Percentiles rank a stretch among this genome's conserved stretches.
phyloP scores from a whole-genome alignment of 306 rosid genomes.

The Lathyrus aphaca region DNA sequence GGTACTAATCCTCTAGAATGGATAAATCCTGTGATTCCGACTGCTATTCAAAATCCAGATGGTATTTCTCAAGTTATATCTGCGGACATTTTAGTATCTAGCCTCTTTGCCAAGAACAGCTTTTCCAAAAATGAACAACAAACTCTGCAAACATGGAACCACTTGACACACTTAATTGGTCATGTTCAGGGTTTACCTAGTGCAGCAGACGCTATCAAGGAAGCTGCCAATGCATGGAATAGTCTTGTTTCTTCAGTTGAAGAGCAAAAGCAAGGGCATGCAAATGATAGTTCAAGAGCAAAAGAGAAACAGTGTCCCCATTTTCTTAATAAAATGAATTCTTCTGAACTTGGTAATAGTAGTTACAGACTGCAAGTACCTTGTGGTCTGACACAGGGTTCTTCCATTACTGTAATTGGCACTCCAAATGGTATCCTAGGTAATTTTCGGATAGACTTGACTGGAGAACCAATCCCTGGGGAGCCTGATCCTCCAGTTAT shows the following conservation, averaged over 20 bases:
- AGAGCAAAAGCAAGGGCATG: slow-evolving; percentile 57
- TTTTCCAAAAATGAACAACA: slow-evolving; percentile 64
- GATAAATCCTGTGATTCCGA: slow-evolving; percentile 64
- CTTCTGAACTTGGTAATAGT: slow-evolving; percentile 58
- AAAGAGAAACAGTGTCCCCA: slow-evolving; percentile 95
- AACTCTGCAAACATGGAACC: slow-evolving; percentile 81
- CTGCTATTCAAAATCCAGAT: slow-evolving; percentile 72
- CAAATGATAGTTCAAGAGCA: slow-evolving; percentile 67
- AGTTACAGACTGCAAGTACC: slow-evolving; percentile 70
- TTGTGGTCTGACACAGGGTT: slow-evolving; percentile 98
- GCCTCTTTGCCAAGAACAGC: slow-evolving; percentile 72
- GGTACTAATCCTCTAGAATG: slow-evolving; percentile 79
- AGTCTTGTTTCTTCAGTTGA: slow-evolving; percentile 67
- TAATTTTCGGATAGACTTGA: slow-evolving; percentile 78
- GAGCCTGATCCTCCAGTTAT: slow-evolving; percentile 93
- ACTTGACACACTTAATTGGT: slow-evolving; percentile 68
- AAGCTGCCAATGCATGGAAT: slow-evolving; percentile 88
- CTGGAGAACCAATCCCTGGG: slow-evolving; percentile 96
- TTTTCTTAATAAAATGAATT: slow-evolving; percentile 79
- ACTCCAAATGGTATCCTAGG: slow-evolving; percentile 92
- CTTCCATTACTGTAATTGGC: slow-evolving; percentile 84
- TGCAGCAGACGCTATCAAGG: slow-evolving; percentile 90
- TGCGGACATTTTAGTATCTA: slow-evolving; percentile 54
- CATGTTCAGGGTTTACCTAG: slow-evolving; percentile 82
- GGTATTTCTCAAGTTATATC: slow-evolving; percentile 65